A percentile compares a stretch with the other conserved stretches of the same genome.
phyloP scores from a whole-genome alignment of 1,284 basidiomycete species.

The Pholiota adiposa region DNA sequence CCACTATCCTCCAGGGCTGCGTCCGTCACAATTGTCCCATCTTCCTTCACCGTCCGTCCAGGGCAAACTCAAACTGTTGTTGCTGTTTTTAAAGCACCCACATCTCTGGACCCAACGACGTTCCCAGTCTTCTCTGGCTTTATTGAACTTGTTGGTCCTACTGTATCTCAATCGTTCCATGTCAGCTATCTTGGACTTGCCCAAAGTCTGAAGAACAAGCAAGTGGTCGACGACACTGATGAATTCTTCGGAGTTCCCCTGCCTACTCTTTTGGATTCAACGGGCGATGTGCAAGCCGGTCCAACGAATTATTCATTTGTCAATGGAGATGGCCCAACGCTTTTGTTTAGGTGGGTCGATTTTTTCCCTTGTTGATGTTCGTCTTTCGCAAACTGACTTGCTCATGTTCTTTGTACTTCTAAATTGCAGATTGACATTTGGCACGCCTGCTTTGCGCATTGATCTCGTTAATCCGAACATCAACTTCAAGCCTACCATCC shows the following conservation, averaged over 20 bases:
- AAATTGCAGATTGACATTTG: conserved; percentile 55
- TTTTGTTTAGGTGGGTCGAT: conserved; percentile 43
- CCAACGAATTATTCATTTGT: conserved; percentile 57
- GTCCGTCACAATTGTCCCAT: conserved; percentile 38
- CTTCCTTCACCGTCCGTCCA: conserved; percentile 37
- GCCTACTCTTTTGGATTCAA: conserved; percentile 45
- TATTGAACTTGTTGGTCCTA: conserved; percentile 46
- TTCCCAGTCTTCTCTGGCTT: conserved; percentile 66
- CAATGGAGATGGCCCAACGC: conserved; percentile 44
- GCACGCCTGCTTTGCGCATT: conserved; percentile 38
- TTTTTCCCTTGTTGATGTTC: not conserved
- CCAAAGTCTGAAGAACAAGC: conserved; percentile 49
- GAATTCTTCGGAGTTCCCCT: conserved; percentile 44
- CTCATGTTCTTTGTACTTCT: conserved; percentile 1
- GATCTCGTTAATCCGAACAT: conserved; percentile 29
- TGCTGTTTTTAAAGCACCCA: conserved; percentile 46
- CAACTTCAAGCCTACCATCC: conserved; percentile 35
- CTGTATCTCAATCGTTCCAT: conserved; percentile 44
- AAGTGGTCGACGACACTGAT: conserved; percentile 53
- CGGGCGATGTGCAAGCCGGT: conserved; percentile 39
- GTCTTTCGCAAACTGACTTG: not conserved
- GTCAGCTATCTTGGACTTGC: conserved; percentile 56
- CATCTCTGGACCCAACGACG: conserved; percentile 44
- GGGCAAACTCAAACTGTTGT: conserved; percentile 34
- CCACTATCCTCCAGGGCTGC: conserved; percentile 49